Base-by-base conservation (phyloP, 352 stramenopile species). In the Globisporangium heterothallicum region DNA sequence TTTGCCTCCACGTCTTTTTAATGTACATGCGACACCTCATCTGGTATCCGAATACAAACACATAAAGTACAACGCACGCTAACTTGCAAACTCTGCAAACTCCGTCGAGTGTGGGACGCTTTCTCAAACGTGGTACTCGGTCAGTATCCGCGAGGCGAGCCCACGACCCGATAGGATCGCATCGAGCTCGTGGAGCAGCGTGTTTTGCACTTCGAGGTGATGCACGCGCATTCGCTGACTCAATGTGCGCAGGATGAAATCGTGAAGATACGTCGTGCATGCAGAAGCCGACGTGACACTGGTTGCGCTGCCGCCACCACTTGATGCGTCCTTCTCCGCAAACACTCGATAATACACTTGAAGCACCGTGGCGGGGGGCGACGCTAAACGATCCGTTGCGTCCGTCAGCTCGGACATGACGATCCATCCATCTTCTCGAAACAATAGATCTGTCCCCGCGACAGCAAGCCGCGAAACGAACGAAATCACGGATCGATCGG, bases 171-270 rank as follows among this genome's bases (percentile, higher is more conserved):
- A 16, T 13, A 16, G 30, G 30, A 36, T 3, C 1, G 30, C 30
- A 36, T 36, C 41, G 19, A 56, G 24, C 8, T n/a, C 30, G 16
- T 42, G 5, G 8, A 49, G 6, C 16, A 49, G 12, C 14, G 14
- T n/a, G 14, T 30, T 34, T 32, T 56, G 49, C 19, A 56, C 13
- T 6, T 42, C 19, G 6, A 56, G 49, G 19, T 42, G 27, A 5
- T 43, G 21, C 7, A n/a, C 19, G 1, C 50, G 50, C 50, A 50
- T 34, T 7, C 22, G 21, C 29, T 57, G 40, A 16, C 38, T 24
- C 6, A 44, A 12, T 22, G 41, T 12, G 14, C 22, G 41, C 24
- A 58, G 41, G 21, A 58, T n/a, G 34, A 45, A 43, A 19, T 22
- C 50, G 49, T 7, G 29, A 41, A 3, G 42, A 30, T 9, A 34